These are phyloP conservation scores for Coprinopsis cinerea DNA, from an alignment of 768 basidiomycete genomes.

Conservation along the genomic window DNA sequence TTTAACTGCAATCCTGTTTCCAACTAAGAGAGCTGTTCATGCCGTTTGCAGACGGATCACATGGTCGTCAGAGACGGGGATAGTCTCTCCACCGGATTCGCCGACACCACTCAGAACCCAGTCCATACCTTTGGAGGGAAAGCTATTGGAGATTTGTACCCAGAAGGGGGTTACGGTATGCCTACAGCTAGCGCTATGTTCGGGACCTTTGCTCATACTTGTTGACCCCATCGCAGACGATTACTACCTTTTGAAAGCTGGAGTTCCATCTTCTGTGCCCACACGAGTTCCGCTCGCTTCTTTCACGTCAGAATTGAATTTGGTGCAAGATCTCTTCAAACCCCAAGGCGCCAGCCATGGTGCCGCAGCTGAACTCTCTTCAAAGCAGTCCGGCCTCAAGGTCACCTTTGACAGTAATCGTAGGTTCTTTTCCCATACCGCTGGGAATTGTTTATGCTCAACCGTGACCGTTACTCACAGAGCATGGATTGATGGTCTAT, in stretches of 20 bases:
- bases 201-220: neutral
- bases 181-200: neutral
- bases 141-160: constrained; percentile 52
- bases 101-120: constrained; percentile 38
- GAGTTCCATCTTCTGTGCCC: constrained; percentile 32
- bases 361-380: constrained; percentile 49
- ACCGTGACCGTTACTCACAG: constrained; percentile 26
- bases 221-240: constrained; percentile 39
- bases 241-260: constrained; percentile 51
- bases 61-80: constrained; percentile 47
- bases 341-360: constrained; percentile 24
- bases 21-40: constrained; percentile 1
- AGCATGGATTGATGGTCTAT: constrained; percentile 74
- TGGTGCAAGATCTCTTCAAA: constrained; percentile 38
- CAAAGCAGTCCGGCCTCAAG: constrained; percentile 52
- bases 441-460: neutral
- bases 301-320: constrained; percentile 38
- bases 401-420: constrained; percentile 67
- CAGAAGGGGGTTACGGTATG: constrained; percentile 56
- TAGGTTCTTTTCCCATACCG: constrained; percentile 28
- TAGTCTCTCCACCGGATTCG: constrained; percentile 50
- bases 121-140: constrained; percentile 46
- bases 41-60: constrained; percentile 35
- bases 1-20: neutral
- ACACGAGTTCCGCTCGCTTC: constrained; percentile 40